Percentiles rank a stretch among this genome's conserved stretches.
phyloP scores from a whole-genome alignment of 176 grass and related monocot genomes.

The Hyparrhenia diplandra region DNA sequence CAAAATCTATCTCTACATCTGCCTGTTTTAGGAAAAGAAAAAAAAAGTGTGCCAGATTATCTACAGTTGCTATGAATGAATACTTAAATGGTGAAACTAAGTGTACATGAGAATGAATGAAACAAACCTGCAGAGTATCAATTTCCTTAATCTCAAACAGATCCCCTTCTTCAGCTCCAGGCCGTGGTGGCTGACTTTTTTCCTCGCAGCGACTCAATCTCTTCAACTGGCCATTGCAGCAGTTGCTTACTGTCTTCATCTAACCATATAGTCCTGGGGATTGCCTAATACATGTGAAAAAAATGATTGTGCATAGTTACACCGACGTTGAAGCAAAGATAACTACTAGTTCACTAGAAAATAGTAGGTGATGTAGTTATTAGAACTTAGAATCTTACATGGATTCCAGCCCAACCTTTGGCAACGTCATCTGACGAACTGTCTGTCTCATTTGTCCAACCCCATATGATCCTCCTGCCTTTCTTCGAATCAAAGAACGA shows the following conservation, averaged over 20 bases:
- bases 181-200: slow-evolving; percentile 39
- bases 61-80: slow-evolving; percentile 5
- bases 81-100: background rate
- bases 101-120: background rate
- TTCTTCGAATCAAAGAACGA: slow-evolving; percentile 67
- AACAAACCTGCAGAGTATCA: slow-evolving; percentile 56
- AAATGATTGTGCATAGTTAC: background rate
- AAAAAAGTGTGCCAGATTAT: slow-evolving; percentile 27
- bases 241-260: slow-evolving; percentile 61
- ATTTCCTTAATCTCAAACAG: slow-evolving; percentile 57
- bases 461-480: slow-evolving; percentile 65
- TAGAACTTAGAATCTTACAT: slow-evolving; percentile 38
- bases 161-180: slow-evolving; percentile 50
- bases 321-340: background rate
- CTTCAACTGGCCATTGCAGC: slow-evolving; percentile 83
- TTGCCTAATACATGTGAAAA: slow-evolving; percentile 40
- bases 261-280: slow-evolving; percentile 81
- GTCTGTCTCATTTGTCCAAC: slow-evolving; percentile 80
- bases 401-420: slow-evolving; percentile 88
- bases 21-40: slow-evolving; percentile 34
- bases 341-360: background rate
- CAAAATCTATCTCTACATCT: slow-evolving; percentile 81
- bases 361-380: background rate
- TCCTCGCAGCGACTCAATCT: slow-evolving; percentile 61
- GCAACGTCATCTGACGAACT: slow-evolving; percentile 42